Evolutionary conservation across 495 filamentous ascomycete species (phyloP).

Genomic region (Daldinia decipiens): DNA sequence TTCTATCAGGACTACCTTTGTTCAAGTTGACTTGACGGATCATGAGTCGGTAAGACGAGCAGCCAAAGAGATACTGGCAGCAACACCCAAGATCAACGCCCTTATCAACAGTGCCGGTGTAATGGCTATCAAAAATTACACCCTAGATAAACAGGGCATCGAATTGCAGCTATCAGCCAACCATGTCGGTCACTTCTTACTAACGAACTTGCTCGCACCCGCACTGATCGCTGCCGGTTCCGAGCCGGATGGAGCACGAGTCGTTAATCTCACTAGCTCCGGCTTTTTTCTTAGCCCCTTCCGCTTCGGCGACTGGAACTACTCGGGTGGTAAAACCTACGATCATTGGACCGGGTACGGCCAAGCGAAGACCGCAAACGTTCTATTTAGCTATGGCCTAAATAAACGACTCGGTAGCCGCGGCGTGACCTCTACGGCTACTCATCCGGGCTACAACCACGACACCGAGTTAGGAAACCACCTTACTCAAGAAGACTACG

Average conservation of each 20-base stretch:
- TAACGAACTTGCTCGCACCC: conserved; percentile 53
- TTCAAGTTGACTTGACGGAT: conserved; percentile 54
- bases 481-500: conserved; percentile 23
- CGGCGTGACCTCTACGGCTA: conserved; percentile 47
- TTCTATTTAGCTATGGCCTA: conserved; percentile 56
- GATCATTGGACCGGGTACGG: conserved; percentile 55
- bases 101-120: conserved; percentile 71
- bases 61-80: conserved; percentile 50
- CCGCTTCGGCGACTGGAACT: conserved; percentile 50
- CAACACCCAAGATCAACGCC: conserved; percentile 51
- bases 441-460: conserved; percentile 53
- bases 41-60: conserved; percentile 54
- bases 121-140: conserved; percentile 54
- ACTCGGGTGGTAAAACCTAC: conserved; percentile 53
- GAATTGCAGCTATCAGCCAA: conserved; percentile 57
- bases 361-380: conserved; percentile 61
- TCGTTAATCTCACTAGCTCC: conserved; percentile 55
- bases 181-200: conserved; percentile 43
- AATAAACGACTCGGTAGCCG: conserved; percentile 46
- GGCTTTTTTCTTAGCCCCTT: conserved; percentile 44
- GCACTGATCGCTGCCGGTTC: conserved; percentile 34
- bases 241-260: conserved; percentile 34
- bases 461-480: conserved; percentile 22
- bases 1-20: conserved; percentile 35
- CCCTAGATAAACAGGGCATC: conserved; percentile 42